phyloP scores from a whole-genome alignment of 495 filamentous ascomycete species.

The Penicillium chermesinum region DNA sequence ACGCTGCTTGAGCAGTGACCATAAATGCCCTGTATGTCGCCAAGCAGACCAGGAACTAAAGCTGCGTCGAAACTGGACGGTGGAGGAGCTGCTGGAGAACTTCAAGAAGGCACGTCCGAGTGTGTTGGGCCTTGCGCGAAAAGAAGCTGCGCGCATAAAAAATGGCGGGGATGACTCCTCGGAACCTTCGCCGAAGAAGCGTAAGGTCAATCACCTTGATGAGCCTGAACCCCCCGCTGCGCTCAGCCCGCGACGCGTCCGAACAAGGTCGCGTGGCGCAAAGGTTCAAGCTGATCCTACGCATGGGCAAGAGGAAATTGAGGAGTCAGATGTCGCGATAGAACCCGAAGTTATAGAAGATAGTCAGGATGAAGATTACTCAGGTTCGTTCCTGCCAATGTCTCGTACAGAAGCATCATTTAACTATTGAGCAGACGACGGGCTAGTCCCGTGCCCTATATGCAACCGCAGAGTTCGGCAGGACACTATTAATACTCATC shows the following conservation, averaged over 20 bases:
- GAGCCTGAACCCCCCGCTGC: conserved; percentile 6
- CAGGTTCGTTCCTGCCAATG: no score
- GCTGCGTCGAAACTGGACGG: conserved; percentile 72
- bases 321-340: conserved; percentile 6
- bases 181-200: conserved; percentile 37
- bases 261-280: conserved; percentile 32
- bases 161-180: conserved; percentile 11
- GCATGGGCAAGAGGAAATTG: not conserved
- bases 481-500: conserved; percentile 64
- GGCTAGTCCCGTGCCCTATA: conserved; percentile 78
- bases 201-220: conserved; percentile 35
- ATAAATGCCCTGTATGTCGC: conserved; percentile 83
- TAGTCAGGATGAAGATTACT: conserved; percentile 35
- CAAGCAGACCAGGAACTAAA: conserved; percentile 72
- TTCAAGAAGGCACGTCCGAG: conserved; percentile 62
- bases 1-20: conserved; percentile 69
- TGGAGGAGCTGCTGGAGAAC: conserved; percentile 78
- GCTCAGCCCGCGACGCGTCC: conserved; percentile 25
- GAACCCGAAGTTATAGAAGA: conserved; percentile 36
- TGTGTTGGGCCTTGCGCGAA: conserved; percentile 57
- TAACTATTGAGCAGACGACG: conserved; percentile 51
- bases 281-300: not conserved
- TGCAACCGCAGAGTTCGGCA: conserved; percentile 74
- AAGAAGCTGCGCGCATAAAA: conserved; percentile 18
- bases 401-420: no score